phyloP scores from a whole-genome alignment of 768 basidiomycete species.

The Auricularia sp. region DNA sequence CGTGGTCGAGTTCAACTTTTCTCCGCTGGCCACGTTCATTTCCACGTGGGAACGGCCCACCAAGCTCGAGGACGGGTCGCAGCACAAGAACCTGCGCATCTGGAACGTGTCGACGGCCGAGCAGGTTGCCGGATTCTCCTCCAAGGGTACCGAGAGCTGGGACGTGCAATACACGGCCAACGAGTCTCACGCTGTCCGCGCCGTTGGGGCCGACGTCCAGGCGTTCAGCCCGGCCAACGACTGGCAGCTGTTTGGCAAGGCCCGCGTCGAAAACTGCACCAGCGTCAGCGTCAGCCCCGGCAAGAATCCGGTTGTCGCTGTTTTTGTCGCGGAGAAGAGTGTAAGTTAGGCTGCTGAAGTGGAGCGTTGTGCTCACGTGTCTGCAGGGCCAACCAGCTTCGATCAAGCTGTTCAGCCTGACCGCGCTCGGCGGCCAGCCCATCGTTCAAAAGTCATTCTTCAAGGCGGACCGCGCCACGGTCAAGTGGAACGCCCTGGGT shows the following conservation, averaged over 20 bases:
- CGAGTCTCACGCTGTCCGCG: constrained; percentile 74
- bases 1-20: constrained; percentile 80
- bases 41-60: constrained; percentile 93
- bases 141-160: constrained; percentile 90
- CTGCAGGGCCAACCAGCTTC: constrained; percentile 74
- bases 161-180: constrained; percentile 84
- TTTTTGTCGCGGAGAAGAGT: constrained; percentile 93
- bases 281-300: constrained; percentile 72
- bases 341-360: constrained; percentile 23
- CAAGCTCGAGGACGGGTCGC: constrained; percentile 81
- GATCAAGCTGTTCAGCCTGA: constrained; percentile 73
- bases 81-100: constrained; percentile 89
- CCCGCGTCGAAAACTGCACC: constrained; percentile 76
- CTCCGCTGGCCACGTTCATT: constrained; percentile 84
- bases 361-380: not conserved
- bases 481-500: constrained; percentile 36
- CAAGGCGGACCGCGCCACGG: constrained; percentile 58
- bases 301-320: constrained; percentile 76
- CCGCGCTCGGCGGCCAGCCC: constrained; percentile 47
- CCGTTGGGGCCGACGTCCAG: constrained; percentile 74
- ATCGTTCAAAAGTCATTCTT: constrained; percentile 87
- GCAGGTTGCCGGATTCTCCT: constrained; percentile 77
- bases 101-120: constrained; percentile 80
- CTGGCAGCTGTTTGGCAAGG: constrained; percentile 69
- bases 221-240: constrained; percentile 64